These are phyloP conservation scores for Aegilops sharonensis DNA, from an alignment of 176 grass and related monocot species.

Conservation along the genomic window DNA sequence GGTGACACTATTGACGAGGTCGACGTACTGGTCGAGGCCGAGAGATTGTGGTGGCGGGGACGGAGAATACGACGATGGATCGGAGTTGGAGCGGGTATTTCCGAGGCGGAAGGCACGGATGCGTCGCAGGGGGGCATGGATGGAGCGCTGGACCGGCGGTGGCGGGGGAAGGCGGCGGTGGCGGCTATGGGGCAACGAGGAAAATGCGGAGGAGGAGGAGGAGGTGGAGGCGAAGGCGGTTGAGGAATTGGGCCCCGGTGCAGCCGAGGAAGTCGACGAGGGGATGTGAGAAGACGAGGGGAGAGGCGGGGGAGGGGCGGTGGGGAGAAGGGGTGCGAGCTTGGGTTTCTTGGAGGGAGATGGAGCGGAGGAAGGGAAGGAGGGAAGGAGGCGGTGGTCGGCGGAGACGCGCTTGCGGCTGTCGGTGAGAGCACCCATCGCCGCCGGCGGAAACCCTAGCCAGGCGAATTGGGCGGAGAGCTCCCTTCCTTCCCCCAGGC, in stretches of 20 bases:
- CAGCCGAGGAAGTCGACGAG: background rate
- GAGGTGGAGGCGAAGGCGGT: background rate
- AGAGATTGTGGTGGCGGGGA: background rate
- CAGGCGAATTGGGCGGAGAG: background rate
- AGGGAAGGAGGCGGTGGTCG: conserved; percentile 37
- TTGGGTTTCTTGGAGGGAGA: conserved; percentile 34
- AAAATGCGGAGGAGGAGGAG: background rate
- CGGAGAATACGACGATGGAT: background rate
- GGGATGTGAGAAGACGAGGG: background rate
- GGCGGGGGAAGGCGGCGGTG: conserved; percentile 33
- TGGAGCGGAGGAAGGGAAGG: background rate
- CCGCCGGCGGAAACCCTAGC: conserved; percentile 50
- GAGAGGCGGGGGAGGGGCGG: conserved; percentile 1
- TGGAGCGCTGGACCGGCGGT: conserved; percentile 7
- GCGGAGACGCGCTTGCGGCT: conserved; percentile 71
- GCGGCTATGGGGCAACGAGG: background rate
- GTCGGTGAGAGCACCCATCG: conserved; percentile 77
- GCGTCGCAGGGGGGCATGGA: conserved; percentile 51
- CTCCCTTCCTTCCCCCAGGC: background rate
- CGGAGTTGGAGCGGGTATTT: background rate
- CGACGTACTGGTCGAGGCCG: conserved; percentile 44
- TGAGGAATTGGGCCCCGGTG: conserved; percentile 1
- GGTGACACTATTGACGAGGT: conserved; percentile 44
- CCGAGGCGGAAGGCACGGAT: conserved; percentile 45
- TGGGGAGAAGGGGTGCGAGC: conserved; percentile 9